A percentile compares a stretch with the other conserved stretches of the same genome.
Evolutionary conservation across 805 yeast genomes (phyloP).

Genomic region (Metschnikowia anglica): DNA sequence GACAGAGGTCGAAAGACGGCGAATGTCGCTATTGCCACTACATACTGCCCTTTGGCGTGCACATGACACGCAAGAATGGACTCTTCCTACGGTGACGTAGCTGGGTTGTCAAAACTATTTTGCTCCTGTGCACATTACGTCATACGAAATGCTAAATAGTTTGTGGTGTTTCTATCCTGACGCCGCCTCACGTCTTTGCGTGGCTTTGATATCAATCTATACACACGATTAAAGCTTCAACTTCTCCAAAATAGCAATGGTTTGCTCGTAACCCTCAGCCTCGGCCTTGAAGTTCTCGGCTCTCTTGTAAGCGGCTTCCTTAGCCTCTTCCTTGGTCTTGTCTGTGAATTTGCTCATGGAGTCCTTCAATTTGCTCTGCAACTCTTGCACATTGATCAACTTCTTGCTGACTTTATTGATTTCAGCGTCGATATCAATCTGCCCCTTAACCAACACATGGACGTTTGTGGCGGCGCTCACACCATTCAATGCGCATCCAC

Average conservation of each 20-base stretch:
- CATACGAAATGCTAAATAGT: too few relatives aligned
- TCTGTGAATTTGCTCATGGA: slow-evolving; percentile 77
- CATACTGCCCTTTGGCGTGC: too few relatives aligned
- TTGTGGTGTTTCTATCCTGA: too few relatives aligned
- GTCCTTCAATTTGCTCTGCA: slow-evolving; percentile 65
- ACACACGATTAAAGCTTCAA: slow-evolving; percentile 47
- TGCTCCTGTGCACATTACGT: too few relatives aligned
- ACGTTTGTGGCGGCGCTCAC: slow-evolving; percentile 81
- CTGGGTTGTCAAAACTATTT: too few relatives aligned
- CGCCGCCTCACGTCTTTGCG: too few relatives aligned
- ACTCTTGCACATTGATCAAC: slow-evolving; percentile 61
- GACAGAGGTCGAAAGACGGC: too few relatives aligned
- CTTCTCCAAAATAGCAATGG: slow-evolving; percentile 80
- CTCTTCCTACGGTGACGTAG: too few relatives aligned
- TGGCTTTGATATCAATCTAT: neutral
- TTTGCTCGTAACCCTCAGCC: slow-evolving; percentile 83
- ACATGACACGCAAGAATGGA: too few relatives aligned
- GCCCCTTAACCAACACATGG: slow-evolving; percentile 90
- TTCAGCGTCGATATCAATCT: slow-evolving; percentile 89
- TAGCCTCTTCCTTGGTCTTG: slow-evolving; percentile 81
- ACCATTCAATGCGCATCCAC: slow-evolving; percentile 85
- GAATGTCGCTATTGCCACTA: too few relatives aligned
- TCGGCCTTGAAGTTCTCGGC: slow-evolving; percentile 77
- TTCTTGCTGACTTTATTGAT: slow-evolving; percentile 79
- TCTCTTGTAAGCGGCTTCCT: slow-evolving; percentile 68